Evolutionary conservation across 192 early-diverging fungal genomes (phyloP).

Genomic region (Coemansia sp.): DNA sequence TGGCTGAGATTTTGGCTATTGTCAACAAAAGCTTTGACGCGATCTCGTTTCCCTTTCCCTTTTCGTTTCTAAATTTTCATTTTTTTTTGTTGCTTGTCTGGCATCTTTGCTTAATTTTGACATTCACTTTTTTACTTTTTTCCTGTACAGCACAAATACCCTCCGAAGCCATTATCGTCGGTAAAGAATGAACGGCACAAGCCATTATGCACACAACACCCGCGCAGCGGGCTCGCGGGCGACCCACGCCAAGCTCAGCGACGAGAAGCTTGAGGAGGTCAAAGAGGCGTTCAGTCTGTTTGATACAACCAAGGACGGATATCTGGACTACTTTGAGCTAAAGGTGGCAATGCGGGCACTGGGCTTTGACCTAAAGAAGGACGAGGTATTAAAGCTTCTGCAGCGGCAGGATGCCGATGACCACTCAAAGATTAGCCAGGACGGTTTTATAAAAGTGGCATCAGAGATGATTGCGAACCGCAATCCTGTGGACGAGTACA

Average conservation of each 20-base stretch:
- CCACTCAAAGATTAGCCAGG: slow-evolving; percentile 58
- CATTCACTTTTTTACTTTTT: background rate
- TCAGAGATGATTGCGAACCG: slow-evolving; percentile 64
- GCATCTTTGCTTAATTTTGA: background rate
- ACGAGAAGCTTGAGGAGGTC: slow-evolving; percentile 70
- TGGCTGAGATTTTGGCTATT: too few species aligned
- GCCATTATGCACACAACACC: slow-evolving; percentile 4
- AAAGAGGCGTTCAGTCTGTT: slow-evolving; percentile 61
- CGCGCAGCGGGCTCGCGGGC: slow-evolving; percentile 8
- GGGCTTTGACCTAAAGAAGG: slow-evolving; percentile 82
- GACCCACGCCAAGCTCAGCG: slow-evolving; percentile 52
- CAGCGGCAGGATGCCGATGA: slow-evolving; percentile 58
- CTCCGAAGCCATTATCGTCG: background rate
- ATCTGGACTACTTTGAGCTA: slow-evolving; percentile 78
- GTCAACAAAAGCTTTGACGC: too few species aligned
- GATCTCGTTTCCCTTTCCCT: too few species aligned
- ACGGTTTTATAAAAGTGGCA: slow-evolving; percentile 72
- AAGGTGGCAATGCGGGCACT: slow-evolving; percentile 84
- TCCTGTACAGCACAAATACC: background rate
- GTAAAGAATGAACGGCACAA: slow-evolving; percentile 21
- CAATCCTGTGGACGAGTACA: slow-evolving; percentile 79
- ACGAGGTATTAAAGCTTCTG: slow-evolving; percentile 72
- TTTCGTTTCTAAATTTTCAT: background rate
- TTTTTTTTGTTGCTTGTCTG: background rate
- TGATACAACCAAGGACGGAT: slow-evolving; percentile 65